Evolutionary conservation across 331 rosid species (phyloP).

Genomic region (Cydonia oblonga): DNA sequence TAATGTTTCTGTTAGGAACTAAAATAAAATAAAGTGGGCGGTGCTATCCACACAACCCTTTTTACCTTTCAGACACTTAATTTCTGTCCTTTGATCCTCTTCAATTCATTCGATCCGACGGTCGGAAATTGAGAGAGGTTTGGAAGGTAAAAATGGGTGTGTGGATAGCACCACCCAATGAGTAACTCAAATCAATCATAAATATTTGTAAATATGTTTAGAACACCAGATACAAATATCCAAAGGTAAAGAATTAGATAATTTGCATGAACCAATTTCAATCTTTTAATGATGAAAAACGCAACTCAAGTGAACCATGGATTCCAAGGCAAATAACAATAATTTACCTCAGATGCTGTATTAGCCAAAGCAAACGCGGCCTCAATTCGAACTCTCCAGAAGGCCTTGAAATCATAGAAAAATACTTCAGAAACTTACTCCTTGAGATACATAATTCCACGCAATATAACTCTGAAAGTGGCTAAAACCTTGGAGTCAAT

Average conservation of each 20-base stretch:
- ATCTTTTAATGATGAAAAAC: neutral
- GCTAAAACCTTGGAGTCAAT: conserved; percentile 70
- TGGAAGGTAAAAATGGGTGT: too few relatives aligned
- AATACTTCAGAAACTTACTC: conserved; percentile 8
- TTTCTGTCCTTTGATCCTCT: too few relatives aligned
- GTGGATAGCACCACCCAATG: neutral
- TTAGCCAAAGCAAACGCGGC: conserved; percentile 94
- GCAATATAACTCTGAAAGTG: conserved; percentile 8
- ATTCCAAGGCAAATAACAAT: neutral
- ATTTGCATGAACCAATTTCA: neutral
- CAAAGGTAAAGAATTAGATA: neutral
- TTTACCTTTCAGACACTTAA: too few relatives aligned
- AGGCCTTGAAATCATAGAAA: conserved; percentile 48
- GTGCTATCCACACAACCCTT: too few relatives aligned
- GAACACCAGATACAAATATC: neutral
- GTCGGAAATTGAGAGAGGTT: too few relatives aligned
- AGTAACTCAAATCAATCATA: neutral
- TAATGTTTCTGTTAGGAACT: neutral
- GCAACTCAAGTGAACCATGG: neutral
- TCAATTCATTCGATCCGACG: too few relatives aligned
- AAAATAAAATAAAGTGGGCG: neutral
- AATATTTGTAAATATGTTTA: neutral
- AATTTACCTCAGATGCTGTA: conserved; percentile 81
- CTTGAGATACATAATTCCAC: neutral
- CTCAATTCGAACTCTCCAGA: conserved; percentile 89